Base-by-base conservation (phyloP, 306 rosid species). In the Vigna trinervia region DNA sequence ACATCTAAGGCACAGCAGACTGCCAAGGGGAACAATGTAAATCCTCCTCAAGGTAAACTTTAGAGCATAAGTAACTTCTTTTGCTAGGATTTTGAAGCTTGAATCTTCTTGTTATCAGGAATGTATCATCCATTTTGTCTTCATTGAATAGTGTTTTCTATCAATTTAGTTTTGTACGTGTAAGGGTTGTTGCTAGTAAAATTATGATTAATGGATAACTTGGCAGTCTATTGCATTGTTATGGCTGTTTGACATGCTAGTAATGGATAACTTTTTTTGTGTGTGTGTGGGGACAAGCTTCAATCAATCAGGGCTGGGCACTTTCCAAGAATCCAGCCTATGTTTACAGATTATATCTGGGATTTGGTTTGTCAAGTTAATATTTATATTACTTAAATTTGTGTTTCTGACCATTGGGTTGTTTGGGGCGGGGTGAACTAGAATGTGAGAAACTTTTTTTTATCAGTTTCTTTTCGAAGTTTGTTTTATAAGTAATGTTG, bases 1-100 rank as follows among this genome's bases (percentile, higher is more conserved):
- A 68, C 63, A 76, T 76, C 98, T 84, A 91, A 81, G 77, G 90
- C 91, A 36, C 93, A 89, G 86, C 92, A 79, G 73, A 83, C 86
- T 52, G 73, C 78, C 1, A 92, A 92, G 78, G 88, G 86, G 67
- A 86, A 85, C 61, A 89, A 88, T 79, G 76, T 8, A 47, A 65
- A 77, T 38, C 73, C 85, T 74, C 59, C 47, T 23, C 88, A 63
- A 41, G 82, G 86, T 84, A 85, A 46, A 71, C 41, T 70, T 73
- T 77, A 19, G 56, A 63, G 14, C 17, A 66, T 22, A 56, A 57
- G 64, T 63, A 22, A 69, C 65, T 65, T 53, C 74, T 52, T 66
- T 43, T 26, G 1, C 39, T 43, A 56, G 41, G 53, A 69, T 80
- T 67, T 68, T 71, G 38, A 20, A 47, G 77, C 61, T 72, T 60